phyloP scores from a whole-genome alignment of 2,329 filamentous ascomycete genomes.

The Eurotiales sp. region DNA sequence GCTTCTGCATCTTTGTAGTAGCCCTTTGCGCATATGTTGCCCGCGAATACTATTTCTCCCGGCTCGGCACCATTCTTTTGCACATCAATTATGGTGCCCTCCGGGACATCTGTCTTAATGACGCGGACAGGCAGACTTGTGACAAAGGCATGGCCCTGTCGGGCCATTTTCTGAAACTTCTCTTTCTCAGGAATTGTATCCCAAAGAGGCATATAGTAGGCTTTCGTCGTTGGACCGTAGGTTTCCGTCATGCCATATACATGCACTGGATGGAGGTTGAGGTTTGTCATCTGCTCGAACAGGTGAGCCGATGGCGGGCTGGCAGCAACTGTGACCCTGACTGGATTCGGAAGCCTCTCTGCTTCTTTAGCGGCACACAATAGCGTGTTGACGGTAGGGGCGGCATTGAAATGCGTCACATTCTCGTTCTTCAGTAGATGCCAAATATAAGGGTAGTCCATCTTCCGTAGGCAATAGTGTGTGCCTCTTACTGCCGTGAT shows the following conservation, averaged over 20 bases:
- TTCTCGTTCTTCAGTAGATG: slow-evolving; percentile 76
- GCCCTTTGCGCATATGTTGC: slow-evolving; percentile 87
- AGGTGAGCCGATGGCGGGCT: slow-evolving; percentile 85
- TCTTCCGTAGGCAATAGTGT: slow-evolving; percentile 89
- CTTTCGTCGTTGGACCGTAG: slow-evolving; percentile 93
- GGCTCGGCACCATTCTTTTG: slow-evolving; percentile 68
- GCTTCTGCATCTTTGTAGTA: slow-evolving; percentile 90
- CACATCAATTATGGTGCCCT: slow-evolving; percentile 65
- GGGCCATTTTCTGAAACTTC: slow-evolving; percentile 84
- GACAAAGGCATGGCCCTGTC: slow-evolving; percentile 89
- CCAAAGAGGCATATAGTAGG: slow-evolving; percentile 84
- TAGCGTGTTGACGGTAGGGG: slow-evolving; percentile 92
- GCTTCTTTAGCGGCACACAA: slow-evolving; percentile 79
- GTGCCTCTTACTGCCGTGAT: slow-evolving; percentile 92
- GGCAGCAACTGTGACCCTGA: slow-evolving; percentile 87
- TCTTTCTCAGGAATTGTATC: slow-evolving; percentile 68
- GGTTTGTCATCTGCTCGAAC: slow-evolving; percentile 83
- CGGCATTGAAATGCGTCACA: slow-evolving; percentile 93
- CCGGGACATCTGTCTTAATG: slow-evolving; percentile 71
- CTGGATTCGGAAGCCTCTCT: slow-evolving; percentile 62
- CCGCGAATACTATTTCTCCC: slow-evolving; percentile 79
- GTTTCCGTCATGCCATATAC: slow-evolving; percentile 88
- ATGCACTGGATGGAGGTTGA: slow-evolving; percentile 88
- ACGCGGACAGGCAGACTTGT: slow-evolving; percentile 76
- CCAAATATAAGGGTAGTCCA: slow-evolving; percentile 95